Percentiles rank a stretch among this genome's conserved stretches.
Evolutionary conservation across 495 filamentous ascomycete genomes (phyloP).

Genomic region (Bryoglossum gracile): DNA sequence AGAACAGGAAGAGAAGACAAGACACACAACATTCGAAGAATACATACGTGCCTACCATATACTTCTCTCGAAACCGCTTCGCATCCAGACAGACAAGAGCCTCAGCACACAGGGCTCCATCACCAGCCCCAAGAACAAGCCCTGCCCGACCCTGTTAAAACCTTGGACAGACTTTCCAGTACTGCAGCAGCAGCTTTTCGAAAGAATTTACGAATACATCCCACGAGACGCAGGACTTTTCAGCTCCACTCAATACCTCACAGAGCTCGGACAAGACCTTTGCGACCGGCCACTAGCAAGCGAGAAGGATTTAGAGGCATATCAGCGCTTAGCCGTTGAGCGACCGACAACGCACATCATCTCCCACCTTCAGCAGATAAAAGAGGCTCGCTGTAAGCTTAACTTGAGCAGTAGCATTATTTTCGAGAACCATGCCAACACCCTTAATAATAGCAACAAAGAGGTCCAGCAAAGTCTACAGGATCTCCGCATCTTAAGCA

Average conservation of each 20-base stretch:
- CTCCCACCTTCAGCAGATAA: slow-evolving; percentile 26
- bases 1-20: slow-evolving; percentile 20
- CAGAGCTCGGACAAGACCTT: slow-evolving; percentile 21
- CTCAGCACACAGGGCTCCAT: slow-evolving; percentile 24
- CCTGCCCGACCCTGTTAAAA: slow-evolving; percentile 27
- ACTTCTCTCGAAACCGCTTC: slow-evolving; percentile 30
- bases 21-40: slow-evolving; percentile 31
- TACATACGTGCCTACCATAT: slow-evolving; percentile 31
- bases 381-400: slow-evolving; percentile 26
- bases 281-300: slow-evolving; percentile 25
- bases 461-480: slow-evolving; percentile 19
- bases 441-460: slow-evolving; percentile 22
- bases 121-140: slow-evolving; percentile 23
- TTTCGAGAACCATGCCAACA: slow-evolving; percentile 31
- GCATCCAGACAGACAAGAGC: slow-evolving; percentile 30
- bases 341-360: slow-evolving; percentile 30
- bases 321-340: slow-evolving; percentile 30
- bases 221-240: slow-evolving; percentile 13
- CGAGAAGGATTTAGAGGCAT: slow-evolving; percentile 30
- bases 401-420: slow-evolving; percentile 24
- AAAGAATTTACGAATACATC: slow-evolving; percentile 26
- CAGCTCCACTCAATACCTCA: slow-evolving; percentile 22
- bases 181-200: slow-evolving; percentile 19
- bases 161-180: slow-evolving; percentile 29
- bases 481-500: slow-evolving; percentile 15